Base-by-base conservation (phyloP, 2,329 filamentous ascomycete species). In the Paraconiothyrium brasiliense region DNA sequence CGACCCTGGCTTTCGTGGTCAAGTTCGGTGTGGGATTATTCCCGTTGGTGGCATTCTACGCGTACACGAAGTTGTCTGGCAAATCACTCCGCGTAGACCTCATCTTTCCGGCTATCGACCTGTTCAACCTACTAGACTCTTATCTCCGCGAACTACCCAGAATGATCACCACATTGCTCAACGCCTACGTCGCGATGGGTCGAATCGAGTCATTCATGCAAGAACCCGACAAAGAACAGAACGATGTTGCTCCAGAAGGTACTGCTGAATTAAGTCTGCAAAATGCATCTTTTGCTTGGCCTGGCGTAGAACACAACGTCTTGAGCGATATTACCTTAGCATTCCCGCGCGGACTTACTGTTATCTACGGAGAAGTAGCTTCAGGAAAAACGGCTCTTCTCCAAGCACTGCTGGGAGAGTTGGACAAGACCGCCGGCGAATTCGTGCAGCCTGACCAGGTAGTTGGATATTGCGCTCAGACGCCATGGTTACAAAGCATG, bases 191-290 rank as follows among this genome's bases (percentile, higher is more conserved):
- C 20, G 91, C 93, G 0, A 87, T 97, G 64, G 87, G 86, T 9
- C 89, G 93, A 66, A 92, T 97, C 22, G 91, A 97, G 70, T 85
- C 87, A 24, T 97, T 96, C 79, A 96, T 97, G 92, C 81, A 83
- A 0, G 93, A 97, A 76, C 92, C 92, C 0, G 88, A 97, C 71
- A 92, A 93, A 68, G 85, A 87, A 34, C 83, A 85, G 32, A 76
- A 77, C 3, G 80, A 81, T 3, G 74, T 78, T 20, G 73, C 73
- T 2, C 69, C 74, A 13, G 78, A 73, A 49, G 78, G 76, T 50
- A 74, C 73, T 30, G 72, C 75, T 3, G 65, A 73, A 34, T 72
- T 86, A 1, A 71, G 84, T 44, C 82, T 96, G 50, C 80, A 84
- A 2, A 79, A 87, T 32, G 92, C 91, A 4, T 89, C 88, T 0